Base-by-base conservation (phyloP, 2,329 filamentous ascomycete species). In the Exophiala sp. region DNA sequence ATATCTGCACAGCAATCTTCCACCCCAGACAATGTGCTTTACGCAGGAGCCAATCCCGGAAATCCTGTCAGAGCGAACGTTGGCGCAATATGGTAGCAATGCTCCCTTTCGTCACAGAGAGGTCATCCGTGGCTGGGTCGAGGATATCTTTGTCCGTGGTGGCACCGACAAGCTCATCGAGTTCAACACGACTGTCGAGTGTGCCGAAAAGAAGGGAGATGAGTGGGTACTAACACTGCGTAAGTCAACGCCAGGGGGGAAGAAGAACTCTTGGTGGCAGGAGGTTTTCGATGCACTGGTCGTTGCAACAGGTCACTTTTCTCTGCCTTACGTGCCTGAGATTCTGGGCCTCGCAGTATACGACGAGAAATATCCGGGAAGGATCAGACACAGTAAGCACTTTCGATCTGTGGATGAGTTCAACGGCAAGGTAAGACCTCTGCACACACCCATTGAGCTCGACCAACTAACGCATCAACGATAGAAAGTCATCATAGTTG, bases 1-100 rank as follows among this genome's bases (percentile, higher is more conserved):
- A 0, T 78, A 79, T 16, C 69, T 87, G n/a, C 81, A 87, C 63
- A 87, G 83, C 2, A 87, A 87, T 58, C 79, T 87, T 40, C 77
- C 81, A 57, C 72, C 73, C 5, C 63, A 76, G 1, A 72, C 81
- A 0, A 87, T 87, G 85, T 73, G 77, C 12, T 87, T 81, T 65
- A 78, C 75, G 0, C 74, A 81, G 55, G 81, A 84, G 50, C 71
- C 74, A 0, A 80, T 85, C 11, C 76, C 81, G 0, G 64, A 66
- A 0, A 66, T 72, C 40, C 65, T 70, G 21, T 74, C 72, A 11
- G 61, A 74, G 40, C 66, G 66, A 52, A 75, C 73, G 14, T 69
- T 78, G 47, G 58, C 69, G 20, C 63, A 76, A 21, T 80, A 87
- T 56, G 83, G 84, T 0, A 62, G 71, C 0, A 72, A 81, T 14